phyloP scores from a whole-genome alignment of 2,329 filamentous ascomycete species.

The Thelonectria rubi region DNA sequence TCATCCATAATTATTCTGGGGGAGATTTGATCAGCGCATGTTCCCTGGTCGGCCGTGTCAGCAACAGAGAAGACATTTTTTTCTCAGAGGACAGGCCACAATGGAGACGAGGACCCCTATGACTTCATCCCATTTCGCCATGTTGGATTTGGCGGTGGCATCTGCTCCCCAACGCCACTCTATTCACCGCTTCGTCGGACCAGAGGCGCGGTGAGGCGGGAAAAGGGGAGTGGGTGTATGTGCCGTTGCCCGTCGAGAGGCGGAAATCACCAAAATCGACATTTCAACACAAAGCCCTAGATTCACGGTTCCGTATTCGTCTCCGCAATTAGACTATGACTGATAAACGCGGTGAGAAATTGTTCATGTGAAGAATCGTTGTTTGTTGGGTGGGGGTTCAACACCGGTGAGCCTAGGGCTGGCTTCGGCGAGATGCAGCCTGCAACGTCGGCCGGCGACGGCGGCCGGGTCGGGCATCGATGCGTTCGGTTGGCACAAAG shows the following conservation, averaged over 20 bases:
- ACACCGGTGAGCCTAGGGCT: constrained; percentile 33
- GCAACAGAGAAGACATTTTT: constrained; percentile 11
- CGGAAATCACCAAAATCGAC: constrained; percentile 8
- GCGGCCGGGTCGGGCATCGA: constrained; percentile 19
- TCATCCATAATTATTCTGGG: constrained; percentile 17
- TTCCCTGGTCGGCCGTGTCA: not conserved
- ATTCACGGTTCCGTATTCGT: constrained; percentile 23
- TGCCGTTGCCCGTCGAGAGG: not conserved
- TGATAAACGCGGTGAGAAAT: constrained; percentile 26
- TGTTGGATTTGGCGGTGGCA: constrained; percentile 19
- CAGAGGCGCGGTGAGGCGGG: constrained; percentile 35
- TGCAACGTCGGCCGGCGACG: constrained; percentile 31
- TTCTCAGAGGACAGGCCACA: constrained; percentile 11
- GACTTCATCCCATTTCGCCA: constrained; percentile 41
- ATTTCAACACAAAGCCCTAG: constrained; percentile 4
- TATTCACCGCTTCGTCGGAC: constrained; percentile 34
- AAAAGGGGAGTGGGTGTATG: constrained; percentile 13
- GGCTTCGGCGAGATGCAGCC: constrained; percentile 29
- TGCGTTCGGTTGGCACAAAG: not conserved
- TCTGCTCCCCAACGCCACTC: not conserved
- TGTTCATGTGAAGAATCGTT: constrained; percentile 8
- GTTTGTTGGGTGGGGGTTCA: constrained; percentile 25
- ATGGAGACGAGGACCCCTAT: constrained; percentile 43
- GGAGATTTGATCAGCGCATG: constrained; percentile 19
- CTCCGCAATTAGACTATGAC: constrained; percentile 22